Percentiles rank a stretch among this genome's conserved stretches.
Conservation (phyloP, 2,329 filamentous ascomycete species). For the Akanthomyces lecanii region DNA sequence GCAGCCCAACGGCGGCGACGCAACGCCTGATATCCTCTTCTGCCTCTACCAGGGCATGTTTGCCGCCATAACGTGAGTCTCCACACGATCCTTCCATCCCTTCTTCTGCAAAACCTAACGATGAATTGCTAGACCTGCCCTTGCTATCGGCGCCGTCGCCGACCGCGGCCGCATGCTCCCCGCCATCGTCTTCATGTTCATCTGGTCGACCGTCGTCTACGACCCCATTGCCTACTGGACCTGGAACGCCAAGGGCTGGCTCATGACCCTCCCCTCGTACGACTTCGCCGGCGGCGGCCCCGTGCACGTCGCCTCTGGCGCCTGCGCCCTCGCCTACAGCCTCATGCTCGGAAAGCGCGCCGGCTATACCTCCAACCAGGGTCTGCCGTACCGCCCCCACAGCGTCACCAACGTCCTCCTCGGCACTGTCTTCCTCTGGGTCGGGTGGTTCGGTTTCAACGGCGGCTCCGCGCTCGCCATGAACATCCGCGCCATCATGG, state of each 20-base stretch:
- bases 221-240: constrained; percentile 73
- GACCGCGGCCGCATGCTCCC: constrained; percentile 60
- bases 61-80: constrained; percentile 74
- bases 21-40: constrained; percentile 78
- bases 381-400: constrained; percentile 65
- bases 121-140: constrained; percentile 41
- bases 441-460: constrained; percentile 97
- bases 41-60: constrained; percentile 89
- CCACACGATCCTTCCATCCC: neutral
- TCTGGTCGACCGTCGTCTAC: constrained; percentile 69
- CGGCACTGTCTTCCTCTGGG: constrained; percentile 76
- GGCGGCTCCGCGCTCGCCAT: constrained; percentile 76
- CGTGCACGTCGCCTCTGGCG: constrained; percentile 70
- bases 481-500: constrained; percentile 86
- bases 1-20: constrained; percentile 65
- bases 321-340: constrained; percentile 67
- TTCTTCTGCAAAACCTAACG: neutral
- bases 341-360: constrained; percentile 67
- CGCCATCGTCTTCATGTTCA: constrained; percentile 63
- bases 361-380: constrained; percentile 57
- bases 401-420: constrained; percentile 71
- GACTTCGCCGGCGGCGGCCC: constrained; percentile 74
- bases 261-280: constrained; percentile 62
- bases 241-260: constrained; percentile 71
- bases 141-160: constrained; percentile 56